Percentiles rank a stretch among this genome's conserved stretches.
phyloP scores from a whole-genome alignment of 1,284 basidiomycete species.

The Apiotrichum gracile region DNA sequence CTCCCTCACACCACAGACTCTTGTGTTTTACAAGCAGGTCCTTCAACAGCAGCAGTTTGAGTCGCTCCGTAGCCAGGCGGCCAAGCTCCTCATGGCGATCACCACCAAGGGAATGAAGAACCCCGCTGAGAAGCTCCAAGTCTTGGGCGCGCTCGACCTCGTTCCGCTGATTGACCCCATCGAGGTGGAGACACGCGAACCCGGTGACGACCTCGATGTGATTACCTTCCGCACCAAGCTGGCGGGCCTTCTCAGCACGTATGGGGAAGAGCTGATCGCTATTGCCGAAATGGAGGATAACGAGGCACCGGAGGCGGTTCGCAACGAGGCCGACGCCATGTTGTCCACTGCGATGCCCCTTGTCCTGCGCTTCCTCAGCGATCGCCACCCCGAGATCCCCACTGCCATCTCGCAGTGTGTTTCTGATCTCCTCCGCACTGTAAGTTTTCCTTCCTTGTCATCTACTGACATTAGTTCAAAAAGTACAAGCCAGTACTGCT shows the following conservation, averaged over 20 bases:
- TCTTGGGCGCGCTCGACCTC: constrained; percentile 83
- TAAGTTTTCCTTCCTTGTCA: constrained; percentile 48
- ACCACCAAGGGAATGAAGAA: constrained; percentile 90
- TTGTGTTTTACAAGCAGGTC: constrained; percentile 77
- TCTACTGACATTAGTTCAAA: constrained; percentile 20
- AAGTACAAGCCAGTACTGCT: constrained; percentile 15
- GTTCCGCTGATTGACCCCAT: constrained; percentile 71
- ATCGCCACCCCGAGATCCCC: constrained; percentile 80
- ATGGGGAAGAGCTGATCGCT: constrained; percentile 79
- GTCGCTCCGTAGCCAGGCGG: constrained; percentile 71
- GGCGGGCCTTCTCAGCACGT: constrained; percentile 74
- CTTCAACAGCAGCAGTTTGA: constrained; percentile 71
- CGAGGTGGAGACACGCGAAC: constrained; percentile 63
- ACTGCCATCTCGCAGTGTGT: constrained; percentile 77
- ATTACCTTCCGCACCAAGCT: constrained; percentile 84
- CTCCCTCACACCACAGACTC: constrained; percentile 83
- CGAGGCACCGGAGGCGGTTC: constrained; percentile 58
- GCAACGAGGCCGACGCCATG: constrained; percentile 62
- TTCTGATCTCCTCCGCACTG: constrained; percentile 64
- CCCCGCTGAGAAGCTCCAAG: constrained; percentile 79
- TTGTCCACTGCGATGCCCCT: constrained; percentile 70
- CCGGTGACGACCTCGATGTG: constrained; percentile 62
- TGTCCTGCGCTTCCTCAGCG: constrained; percentile 81
- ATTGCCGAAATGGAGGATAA: constrained; percentile 51
- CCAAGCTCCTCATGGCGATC: constrained; percentile 72